Percentiles rank a stretch among this genome's conserved stretches.
Evolutionary conservation across 1,284 basidiomycete species (phyloP).

Genomic region (Rhodotorula sp.): DNA sequence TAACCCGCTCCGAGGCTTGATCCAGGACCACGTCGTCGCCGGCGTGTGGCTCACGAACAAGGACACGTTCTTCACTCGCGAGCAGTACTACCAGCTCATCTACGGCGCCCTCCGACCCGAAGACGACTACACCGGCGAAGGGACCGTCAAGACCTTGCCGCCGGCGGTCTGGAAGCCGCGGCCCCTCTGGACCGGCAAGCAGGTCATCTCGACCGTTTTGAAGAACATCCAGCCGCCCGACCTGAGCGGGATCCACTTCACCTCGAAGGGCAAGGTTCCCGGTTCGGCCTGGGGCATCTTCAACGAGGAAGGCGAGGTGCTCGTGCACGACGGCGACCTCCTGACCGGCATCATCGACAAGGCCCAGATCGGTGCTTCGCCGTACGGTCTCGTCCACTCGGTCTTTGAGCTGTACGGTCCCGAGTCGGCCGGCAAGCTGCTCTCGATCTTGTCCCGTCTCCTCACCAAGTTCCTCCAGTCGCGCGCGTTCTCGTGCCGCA

Average conservation of each 20-base stretch:
- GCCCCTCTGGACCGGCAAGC: conserved; percentile 96
- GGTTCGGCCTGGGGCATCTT: conserved; percentile 69
- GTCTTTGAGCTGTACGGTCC: conserved; percentile 98
- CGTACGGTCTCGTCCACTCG: conserved; percentile 95
- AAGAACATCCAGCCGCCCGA: conserved; percentile 84
- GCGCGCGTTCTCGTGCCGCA: conserved; percentile 95
- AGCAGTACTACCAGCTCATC: conserved; percentile 94
- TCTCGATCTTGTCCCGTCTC: conserved; percentile 87
- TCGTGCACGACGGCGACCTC: conserved; percentile 91
- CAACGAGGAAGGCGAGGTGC: conserved; percentile 72
- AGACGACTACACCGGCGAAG: conserved; percentile 65
- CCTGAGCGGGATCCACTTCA: conserved; percentile 79
- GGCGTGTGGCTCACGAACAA: conserved; percentile 99
- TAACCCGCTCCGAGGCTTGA: conserved; percentile 93
- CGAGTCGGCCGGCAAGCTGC: conserved; percentile 80
- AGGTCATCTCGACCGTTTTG: conserved; percentile 89
- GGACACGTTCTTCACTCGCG: conserved; percentile 88
- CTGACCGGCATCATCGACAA: conserved; percentile 94
- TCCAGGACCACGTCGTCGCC: conserved; percentile 98
- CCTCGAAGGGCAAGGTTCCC: conserved; percentile 82
- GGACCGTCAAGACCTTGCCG: conserved; percentile 76
- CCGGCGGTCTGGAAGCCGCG: conserved; percentile 89
- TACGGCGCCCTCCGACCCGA: conserved; percentile 94
- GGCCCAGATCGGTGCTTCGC: conserved; percentile 92
- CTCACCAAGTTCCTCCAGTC: conserved; percentile 98